These are phyloP conservation scores for Pseudogymnoascus sp. DNA, from an alignment of 2,329 filamentous ascomycete species.

Conservation along the genomic window DNA sequence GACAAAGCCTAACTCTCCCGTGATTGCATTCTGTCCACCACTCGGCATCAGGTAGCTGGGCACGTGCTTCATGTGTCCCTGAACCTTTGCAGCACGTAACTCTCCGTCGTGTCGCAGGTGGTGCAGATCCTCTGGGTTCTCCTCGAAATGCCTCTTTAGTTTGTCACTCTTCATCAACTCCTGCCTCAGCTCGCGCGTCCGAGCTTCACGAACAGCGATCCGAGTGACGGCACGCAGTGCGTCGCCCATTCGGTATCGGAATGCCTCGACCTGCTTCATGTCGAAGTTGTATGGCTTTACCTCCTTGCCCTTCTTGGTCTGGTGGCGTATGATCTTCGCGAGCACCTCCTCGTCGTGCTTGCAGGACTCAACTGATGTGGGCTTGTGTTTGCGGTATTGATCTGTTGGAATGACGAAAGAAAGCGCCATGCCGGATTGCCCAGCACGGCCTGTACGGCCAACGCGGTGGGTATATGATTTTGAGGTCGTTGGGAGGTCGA, in stretches of 20 bases:
- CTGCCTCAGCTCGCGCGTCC: constrained; percentile 76
- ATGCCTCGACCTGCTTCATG: constrained; percentile 86
- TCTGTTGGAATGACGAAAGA: constrained; percentile 84
- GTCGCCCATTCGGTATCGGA: constrained; percentile 91
- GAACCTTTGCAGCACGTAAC: constrained; percentile 70
- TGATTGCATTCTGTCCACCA: constrained; percentile 62
- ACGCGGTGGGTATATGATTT: constrained; percentile 97
- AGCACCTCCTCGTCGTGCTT: constrained; percentile 81
- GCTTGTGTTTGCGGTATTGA: constrained; percentile 79
- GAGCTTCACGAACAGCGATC: constrained; percentile 80
- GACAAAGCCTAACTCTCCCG: constrained; percentile 66
- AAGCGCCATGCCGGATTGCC: constrained; percentile 87
- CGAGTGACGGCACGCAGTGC: constrained; percentile 83
- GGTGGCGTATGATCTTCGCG: constrained; percentile 68
- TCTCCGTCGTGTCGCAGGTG: constrained; percentile 88
- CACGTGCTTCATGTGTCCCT: constrained; percentile 86
- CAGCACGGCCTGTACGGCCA: constrained; percentile 83
- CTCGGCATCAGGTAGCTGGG: constrained; percentile 83
- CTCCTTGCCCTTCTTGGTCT: constrained; percentile 68
- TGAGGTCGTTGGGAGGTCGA: constrained; percentile 79
- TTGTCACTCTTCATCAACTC: constrained; percentile 92
- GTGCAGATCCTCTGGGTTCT: constrained; percentile 82
- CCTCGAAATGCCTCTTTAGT: constrained; percentile 89
- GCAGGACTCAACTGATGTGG: constrained; percentile 65
- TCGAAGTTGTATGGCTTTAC: constrained; percentile 90